A percentile compares a stretch with the other conserved stretches of the same genome.
Conservation (phyloP, 495 filamentous ascomycete genomes). For the Aspergillus bridgeri region DNA sequence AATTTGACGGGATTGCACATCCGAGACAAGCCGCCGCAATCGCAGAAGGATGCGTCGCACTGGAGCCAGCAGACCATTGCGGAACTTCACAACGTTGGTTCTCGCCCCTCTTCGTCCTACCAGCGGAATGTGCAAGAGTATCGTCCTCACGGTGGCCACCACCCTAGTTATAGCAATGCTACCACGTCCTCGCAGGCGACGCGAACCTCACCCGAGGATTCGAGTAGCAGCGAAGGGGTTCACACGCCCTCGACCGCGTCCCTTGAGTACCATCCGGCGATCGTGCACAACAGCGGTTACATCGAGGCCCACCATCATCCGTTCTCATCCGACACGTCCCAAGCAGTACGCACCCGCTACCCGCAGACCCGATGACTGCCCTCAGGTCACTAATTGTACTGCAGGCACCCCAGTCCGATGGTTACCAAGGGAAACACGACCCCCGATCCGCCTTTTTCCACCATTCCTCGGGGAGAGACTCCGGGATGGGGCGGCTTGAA, state of each 20-base stretch:
- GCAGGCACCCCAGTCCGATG: conserved; percentile 39
- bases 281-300: conserved; percentile 61
- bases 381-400: conserved; percentile 39
- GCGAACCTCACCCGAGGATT: conserved; percentile 67
- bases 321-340: conserved; percentile 39
- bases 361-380: conserved; percentile 25
- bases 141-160: conserved; percentile 24
- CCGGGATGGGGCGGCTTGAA: conserved; percentile 69
- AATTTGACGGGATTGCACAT: conserved; percentile 74
- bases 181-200: conserved; percentile 34
- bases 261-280: conserved; percentile 61
- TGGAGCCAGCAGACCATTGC: conserved; percentile 51
- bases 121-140: conserved; percentile 30
- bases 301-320: conserved; percentile 51
- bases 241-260: conserved; percentile 61
- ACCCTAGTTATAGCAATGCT: conserved; percentile 21
- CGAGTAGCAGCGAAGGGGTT: conserved; percentile 67
- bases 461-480: conserved; percentile 28
- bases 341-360: conserved; percentile 40
- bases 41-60: conserved; percentile 52
- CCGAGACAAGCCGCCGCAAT: conserved; percentile 44
- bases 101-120: conserved; percentile 43
- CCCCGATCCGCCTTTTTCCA: conserved; percentile 31
- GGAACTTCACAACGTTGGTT: conserved; percentile 39
- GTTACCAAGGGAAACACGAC: conserved; percentile 33